Conservation (phyloP, 2,329 filamentous ascomycete genomes). For the Coniochaeta pulveracea region DNA sequence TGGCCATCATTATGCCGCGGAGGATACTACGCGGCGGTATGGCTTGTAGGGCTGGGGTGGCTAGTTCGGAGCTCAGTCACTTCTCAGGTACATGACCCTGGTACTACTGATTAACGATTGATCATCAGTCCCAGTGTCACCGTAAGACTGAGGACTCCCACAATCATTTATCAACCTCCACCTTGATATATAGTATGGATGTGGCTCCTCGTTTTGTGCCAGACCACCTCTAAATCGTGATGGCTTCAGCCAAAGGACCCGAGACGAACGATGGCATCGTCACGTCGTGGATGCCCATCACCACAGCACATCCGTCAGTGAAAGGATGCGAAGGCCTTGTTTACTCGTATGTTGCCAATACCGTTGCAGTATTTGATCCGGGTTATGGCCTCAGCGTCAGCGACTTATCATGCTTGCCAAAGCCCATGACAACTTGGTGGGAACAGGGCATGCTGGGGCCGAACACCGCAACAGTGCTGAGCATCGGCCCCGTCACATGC, state of each 20-base stretch:
- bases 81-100: no score
- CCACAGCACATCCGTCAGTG: not conserved
- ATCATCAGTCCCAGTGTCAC: no score
- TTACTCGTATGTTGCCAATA: not conserved
- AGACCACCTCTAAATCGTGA: no score
- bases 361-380: not conserved
- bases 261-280: conserved; percentile 1
- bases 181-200: no score
- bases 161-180: no score
- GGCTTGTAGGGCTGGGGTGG: no score
- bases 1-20: no score
- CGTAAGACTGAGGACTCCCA: no score
- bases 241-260: not conserved
- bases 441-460: not conserved
- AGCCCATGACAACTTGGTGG: not conserved
- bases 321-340: not conserved
- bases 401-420: conserved; percentile 1
- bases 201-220: no score
- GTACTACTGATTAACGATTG: no score
- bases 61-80: no score
- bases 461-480: not conserved
- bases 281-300: not conserved
- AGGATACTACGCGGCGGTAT: no score
- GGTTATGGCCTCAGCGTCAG: not conserved
- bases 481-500: conserved; percentile 1